These are phyloP conservation scores for Fusarium beomiforme DNA, from an alignment of 2,329 filamentous ascomycete species.

Conservation along the genomic window DNA sequence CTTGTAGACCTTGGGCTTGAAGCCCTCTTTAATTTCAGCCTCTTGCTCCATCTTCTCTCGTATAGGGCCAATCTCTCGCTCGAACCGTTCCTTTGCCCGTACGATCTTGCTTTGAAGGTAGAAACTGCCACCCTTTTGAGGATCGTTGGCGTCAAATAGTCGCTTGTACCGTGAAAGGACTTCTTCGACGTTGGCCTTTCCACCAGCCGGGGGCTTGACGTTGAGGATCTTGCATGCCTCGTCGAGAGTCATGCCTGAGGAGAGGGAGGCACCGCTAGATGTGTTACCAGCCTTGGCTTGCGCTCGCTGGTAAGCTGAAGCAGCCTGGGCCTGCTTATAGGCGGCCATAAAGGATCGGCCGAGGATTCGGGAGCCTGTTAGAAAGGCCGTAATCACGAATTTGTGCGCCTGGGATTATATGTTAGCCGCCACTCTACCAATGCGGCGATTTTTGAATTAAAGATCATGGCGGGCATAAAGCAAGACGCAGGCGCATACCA, in stretches of 20 bases:
- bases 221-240: slow-evolving; percentile 98
- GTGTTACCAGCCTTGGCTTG: slow-evolving; percentile 70
- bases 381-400: slow-evolving; percentile 85
- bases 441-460: slow-evolving; percentile 26
- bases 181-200: slow-evolving; percentile 79
- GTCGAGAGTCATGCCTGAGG: slow-evolving; percentile 86
- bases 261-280: slow-evolving; percentile 61
- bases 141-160: slow-evolving; percentile 93
- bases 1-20: slow-evolving; percentile 96
- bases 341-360: slow-evolving; percentile 93
- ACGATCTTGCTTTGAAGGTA: slow-evolving; percentile 98
- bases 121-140: slow-evolving; percentile 95
- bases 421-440: slow-evolving; percentile 28
- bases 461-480: slow-evolving; percentile 8
- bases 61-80: slow-evolving; percentile 81
- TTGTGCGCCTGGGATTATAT: slow-evolving; percentile 78
- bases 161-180: slow-evolving; percentile 91
- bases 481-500: slow-evolving; percentile 40
- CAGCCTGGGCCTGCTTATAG: slow-evolving; percentile 92
- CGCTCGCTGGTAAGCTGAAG: slow-evolving; percentile 81
- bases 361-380: slow-evolving; percentile 90
- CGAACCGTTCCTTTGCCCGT: slow-evolving; percentile 89
- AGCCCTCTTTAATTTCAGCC: slow-evolving; percentile 83
- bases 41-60: slow-evolving; percentile 78
- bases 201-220: slow-evolving; percentile 82